phyloP scores from a whole-genome alignment of 1,139 yeast species.

The Geotrichum siamense region DNA sequence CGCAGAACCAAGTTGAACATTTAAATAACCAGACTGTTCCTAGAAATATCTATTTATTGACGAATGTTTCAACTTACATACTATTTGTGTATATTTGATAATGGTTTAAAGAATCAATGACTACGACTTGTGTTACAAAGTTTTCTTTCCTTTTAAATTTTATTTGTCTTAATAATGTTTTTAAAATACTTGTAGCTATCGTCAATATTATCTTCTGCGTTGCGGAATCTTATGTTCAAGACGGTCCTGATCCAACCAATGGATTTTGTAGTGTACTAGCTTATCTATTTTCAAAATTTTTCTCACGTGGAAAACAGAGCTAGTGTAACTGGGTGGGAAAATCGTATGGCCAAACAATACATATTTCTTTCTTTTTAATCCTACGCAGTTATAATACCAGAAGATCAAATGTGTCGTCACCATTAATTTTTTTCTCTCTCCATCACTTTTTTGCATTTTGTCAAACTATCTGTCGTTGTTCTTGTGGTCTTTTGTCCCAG shows the following conservation, averaged over 20 bases:
- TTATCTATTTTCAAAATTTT: no score
- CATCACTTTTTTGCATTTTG: no score
- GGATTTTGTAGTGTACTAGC: no score
- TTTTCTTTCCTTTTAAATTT: neutral
- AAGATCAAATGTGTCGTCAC: neutral
- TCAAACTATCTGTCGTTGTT: no score
- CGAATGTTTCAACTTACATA: neutral
- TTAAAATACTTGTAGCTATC: neutral
- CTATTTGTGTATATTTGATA: neutral
- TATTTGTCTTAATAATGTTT: no score
- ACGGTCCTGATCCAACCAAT: no score
- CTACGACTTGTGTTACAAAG: no score
- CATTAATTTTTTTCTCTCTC: neutral
- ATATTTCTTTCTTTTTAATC: neutral
- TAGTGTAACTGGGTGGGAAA: neutral
- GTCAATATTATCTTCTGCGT: neutral
- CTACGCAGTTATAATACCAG: neutral
- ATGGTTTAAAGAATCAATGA: neutral
- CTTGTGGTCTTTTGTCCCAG: no score
- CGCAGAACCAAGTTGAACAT: constrained; percentile 99
- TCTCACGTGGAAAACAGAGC: constrained; percentile 1
- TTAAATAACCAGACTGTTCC: constrained; percentile 43
- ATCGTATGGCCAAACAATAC: neutral
- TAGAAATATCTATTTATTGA: neutral
- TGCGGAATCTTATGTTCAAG: neutral